Evolutionary conservation across 108 stramenopile genomes (phyloP), one percentile per base, ranked within the genome.

Genomic region (Chaetoceros tenuissimus): DNA sequence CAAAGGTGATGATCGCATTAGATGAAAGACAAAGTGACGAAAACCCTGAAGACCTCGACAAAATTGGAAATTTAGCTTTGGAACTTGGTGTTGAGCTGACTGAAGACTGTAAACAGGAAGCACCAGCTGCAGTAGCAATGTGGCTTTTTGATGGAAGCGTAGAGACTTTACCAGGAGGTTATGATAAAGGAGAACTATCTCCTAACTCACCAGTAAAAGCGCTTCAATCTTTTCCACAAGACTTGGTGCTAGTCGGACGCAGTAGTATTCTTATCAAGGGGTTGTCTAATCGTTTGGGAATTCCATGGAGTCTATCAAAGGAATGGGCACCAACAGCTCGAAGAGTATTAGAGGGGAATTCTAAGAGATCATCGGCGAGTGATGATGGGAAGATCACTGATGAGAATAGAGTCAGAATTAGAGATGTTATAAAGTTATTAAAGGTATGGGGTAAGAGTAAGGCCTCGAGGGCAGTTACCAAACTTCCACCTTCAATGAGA

Each of bases 181-280:
- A 91, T 57, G 89, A 91, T 24, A 62, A 65, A 57, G 87, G 82
- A 3, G 94, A 96, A 51, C 68, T 96, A 8, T 77, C 74, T 31
- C 87, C 89, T 20, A 87, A 92, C 46, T 88, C 92, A 0, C 96
- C 96, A 0, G 82, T 95, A 47, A 92, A 85, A 63, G 87, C 89
- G 54, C 67, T 97, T 24, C 82, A 87, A 55, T 77, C 75, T 13
- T 97, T 97, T 51, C 96, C 96, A 23, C 94, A 94, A 43, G 96
- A 97, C 48, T 62, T 97, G 55, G 96, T 97, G 7, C 67, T 97
- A 46, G 89, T 96, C 26, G 96, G 94, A 1, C 71, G 96, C 27
- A 80, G 87, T 7, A 85, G 86, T 16, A 95, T 97, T 54, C 73
- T 97, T 46, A 92, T 97, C 62, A 97, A 95, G 78, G 86, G 93